Evolutionary conservation across 2,329 filamentous ascomycete species (phyloP), one percentile per base, ranked within the genome.

Genomic region (Cytospora mali): DNA sequence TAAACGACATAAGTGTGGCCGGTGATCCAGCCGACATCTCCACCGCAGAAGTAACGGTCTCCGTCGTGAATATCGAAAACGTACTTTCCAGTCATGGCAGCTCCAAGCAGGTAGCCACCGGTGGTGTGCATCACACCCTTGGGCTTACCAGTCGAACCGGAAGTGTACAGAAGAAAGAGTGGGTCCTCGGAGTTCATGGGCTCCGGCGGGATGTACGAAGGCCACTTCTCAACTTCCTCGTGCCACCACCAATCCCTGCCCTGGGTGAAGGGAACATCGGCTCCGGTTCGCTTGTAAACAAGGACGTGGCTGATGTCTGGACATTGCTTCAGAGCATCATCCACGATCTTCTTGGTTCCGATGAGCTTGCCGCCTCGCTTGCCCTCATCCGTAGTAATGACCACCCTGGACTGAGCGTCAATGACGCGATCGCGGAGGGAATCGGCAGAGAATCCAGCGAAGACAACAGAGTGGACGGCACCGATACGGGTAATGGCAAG

Each of bases 111-210:
- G 75, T 98, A 99, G 57, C 95, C 95, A 65, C 83, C 95, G 39
- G 94, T 99, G 28, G 93, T 96, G 84, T 99, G 95, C 92, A 99
- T 90, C 61, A 99, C 91, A 78, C 95, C 95, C 87, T 99, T 99
- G 69, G 95, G 95, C 85, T 98, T 98, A 67, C 95, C 95, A 10
- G 95, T 99, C 1, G 94, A 98, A 48, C 95, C 95, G 39, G 94
- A 98, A 2, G 95, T 99, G 81, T 99, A 99, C 62, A 99, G 90
- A 64, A 99, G 81, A 87, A 98, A 99, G 10, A 99, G 86, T 62
- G 95, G 95, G 73, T 99, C 95, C 77, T 99, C 95, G 0, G 95
- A 91, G 81, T 86, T 92, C 85, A 99, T 90, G 68, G 87, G 79
- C 82, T 96, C 93, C 13, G 94, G 93, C 31, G 94, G 82, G 73